Evolutionary conservation across 257 asterid species (phyloP), one percentile per base, ranked within the genome.

Genomic region (Nicotiana tomentosiformis): DNA sequence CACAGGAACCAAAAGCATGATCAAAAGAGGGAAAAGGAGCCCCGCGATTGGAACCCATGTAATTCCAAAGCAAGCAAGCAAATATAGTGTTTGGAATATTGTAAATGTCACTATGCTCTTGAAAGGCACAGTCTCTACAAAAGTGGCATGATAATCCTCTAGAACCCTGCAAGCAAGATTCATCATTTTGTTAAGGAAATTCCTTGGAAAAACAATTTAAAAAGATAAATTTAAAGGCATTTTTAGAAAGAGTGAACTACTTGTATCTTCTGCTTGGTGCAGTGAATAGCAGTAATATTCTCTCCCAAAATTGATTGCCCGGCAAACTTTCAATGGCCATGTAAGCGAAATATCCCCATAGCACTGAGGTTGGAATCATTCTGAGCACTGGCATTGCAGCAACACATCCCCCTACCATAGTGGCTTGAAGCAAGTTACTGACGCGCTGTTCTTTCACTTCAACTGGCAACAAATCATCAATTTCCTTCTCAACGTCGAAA

Each of bases 41-140:
- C 98, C 98, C 7, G 98, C 98, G 37, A 94, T 87, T 17, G 98
- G 98, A 77, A 93, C 95, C 98, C 98, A 94, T 15, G 98, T 93
- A 56, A 94, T 85, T 11, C 97, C 98, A 49, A 94, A 94, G 82
- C 98, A 94, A 51, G 93, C 91, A 33, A 94, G 90, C 92, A 94
- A 87, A 46, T 94, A 94, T 2, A 83, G 82, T 15, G 94, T 88
- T 65, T 93, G 98, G 82, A 94, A 94, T 39, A 91, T 62, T 1
- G 98, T 94, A 56, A 94, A 93, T 68, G 85, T 68, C 6, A 93
- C 97, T 9, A 93, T 94, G 51, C 94, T 78, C 92, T 84, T 94
- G 91, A 94, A 93, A 18, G 98, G 98, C 68, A 93, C 98, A 0
- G 97, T 94, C 83, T 94, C 98, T 77, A 94, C 93, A 79, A 94